Percentiles rank a stretch among this genome's conserved stretches.
These are phyloP conservation scores for Emergomyces pasteurianus DNA, from an alignment of 2,329 filamentous ascomycete species.

Conservation along the genomic window DNA sequence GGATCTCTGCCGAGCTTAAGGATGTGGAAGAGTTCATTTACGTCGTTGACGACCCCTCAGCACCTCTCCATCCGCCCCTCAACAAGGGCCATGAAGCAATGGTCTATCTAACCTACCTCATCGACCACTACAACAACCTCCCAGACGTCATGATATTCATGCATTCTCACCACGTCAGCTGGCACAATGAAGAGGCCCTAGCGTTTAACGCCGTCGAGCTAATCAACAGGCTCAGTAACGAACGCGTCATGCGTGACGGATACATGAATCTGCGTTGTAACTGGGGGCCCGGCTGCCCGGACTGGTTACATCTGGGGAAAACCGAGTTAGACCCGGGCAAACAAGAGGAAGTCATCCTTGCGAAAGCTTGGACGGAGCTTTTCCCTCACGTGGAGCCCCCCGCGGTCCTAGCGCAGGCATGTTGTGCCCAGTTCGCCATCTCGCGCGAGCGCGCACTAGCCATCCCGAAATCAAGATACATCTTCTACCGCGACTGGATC, in stretches of 20 bases:
- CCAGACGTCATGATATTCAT: conserved; percentile 49
- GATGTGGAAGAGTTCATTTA: conserved; percentile 37
- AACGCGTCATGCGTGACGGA: conserved; percentile 40
- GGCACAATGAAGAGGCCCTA: conserved; percentile 49
- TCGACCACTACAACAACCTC: conserved; percentile 49
- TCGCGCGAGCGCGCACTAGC: conserved; percentile 45
- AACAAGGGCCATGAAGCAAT: conserved; percentile 54
- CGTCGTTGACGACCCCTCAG: conserved; percentile 40
- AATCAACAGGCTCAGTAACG: conserved; percentile 40
- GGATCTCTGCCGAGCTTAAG: conserved; percentile 43
- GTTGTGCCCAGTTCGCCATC: conserved; percentile 53
- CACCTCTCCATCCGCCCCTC: conserved; percentile 40
- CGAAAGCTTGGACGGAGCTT: conserved; percentile 36
- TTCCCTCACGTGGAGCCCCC: conserved; percentile 35
- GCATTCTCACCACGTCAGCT: conserved; percentile 44
- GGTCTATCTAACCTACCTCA: conserved; percentile 50
- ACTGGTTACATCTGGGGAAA: conserved; percentile 42
- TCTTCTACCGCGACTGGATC: conserved; percentile 50
- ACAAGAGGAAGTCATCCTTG: conserved; percentile 36
- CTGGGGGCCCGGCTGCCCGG: conserved; percentile 46
- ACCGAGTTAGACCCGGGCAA: conserved; percentile 30
- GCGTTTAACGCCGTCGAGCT: conserved; percentile 39
- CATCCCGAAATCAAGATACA: conserved; percentile 42
- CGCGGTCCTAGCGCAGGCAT: conserved; percentile 46
- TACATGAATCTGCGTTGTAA: conserved; percentile 51